phyloP scores from a whole-genome alignment of 2,329 filamentous ascomycete genomes.

The Fusarium zealandicum region DNA sequence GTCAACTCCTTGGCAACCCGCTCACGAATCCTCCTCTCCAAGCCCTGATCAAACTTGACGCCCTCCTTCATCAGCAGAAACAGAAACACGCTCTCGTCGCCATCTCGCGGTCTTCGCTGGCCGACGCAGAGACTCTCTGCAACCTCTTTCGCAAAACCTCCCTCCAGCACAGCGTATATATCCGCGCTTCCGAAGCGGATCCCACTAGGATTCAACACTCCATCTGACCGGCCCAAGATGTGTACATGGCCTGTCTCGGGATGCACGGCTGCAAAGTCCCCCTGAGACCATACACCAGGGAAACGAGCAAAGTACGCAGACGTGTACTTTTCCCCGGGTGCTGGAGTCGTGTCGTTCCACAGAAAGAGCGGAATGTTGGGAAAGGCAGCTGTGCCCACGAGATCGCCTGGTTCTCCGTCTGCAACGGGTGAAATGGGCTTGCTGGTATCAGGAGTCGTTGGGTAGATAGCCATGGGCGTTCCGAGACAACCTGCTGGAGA shows the following conservation, averaged over 20 bases:
- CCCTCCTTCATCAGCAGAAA: conserved; percentile 66
- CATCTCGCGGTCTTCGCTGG: conserved; percentile 68
- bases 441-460: conserved; percentile 56
- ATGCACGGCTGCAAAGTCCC: conserved; percentile 78
- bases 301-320: conserved; percentile 69
- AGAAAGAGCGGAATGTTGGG: conserved; percentile 77
- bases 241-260: conserved; percentile 69
- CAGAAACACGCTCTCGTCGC: conserved; percentile 62
- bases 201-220: conserved; percentile 80
- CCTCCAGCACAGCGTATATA: conserved; percentile 78
- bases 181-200: conserved; percentile 82
- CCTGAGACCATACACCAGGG: conserved; percentile 79
- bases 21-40: conserved; percentile 67
- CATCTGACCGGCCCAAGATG: conserved; percentile 77
- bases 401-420: conserved; percentile 73
- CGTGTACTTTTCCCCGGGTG: conserved; percentile 64
- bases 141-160: conserved; percentile 67
- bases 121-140: conserved; percentile 82
- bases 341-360: conserved; percentile 61
- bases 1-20: conserved; percentile 72
- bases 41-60: conserved; percentile 56
- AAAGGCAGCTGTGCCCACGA: conserved; percentile 74
- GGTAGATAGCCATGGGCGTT: conserved; percentile 64
- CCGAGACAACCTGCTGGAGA: conserved; percentile 60
- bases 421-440: conserved; percentile 54